A percentile compares a stretch with the other conserved stretches of the same genome.
Evolutionary conservation across 2,329 filamentous ascomycete genomes (phyloP).

Genomic region (Hirsutella rhossiliensis): DNA sequence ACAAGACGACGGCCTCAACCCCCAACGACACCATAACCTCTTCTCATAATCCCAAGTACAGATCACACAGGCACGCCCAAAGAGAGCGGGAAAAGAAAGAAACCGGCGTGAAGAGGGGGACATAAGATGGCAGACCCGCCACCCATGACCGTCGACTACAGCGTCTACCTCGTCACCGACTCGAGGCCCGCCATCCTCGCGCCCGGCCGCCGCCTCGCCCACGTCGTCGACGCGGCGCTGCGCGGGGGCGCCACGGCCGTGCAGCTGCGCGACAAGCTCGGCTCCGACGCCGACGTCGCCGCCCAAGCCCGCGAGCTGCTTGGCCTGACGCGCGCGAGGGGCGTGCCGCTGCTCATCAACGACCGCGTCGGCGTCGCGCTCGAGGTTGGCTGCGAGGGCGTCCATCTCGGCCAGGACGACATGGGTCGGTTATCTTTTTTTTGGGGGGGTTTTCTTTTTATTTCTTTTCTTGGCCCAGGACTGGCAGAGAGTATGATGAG

Average conservation of each 20-base stretch:
- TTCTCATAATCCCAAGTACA: no score
- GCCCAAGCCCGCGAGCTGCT: slow-evolving; percentile 62
- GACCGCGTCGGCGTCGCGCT: slow-evolving; percentile 84
- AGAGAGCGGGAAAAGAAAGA: no score
- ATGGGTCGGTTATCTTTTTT: slow-evolving; percentile 63
- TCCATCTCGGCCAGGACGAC: slow-evolving; percentile 93
- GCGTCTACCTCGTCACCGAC: slow-evolving; percentile 85
- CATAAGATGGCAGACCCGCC: no score
- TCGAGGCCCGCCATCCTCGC: slow-evolving; percentile 78
- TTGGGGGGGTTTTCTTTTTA: no score
- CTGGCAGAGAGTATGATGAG: no score
- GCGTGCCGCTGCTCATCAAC: slow-evolving; percentile 80
- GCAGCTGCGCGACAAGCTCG: slow-evolving; percentile 82
- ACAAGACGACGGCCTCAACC: no score
- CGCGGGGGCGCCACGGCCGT: slow-evolving; percentile 74
- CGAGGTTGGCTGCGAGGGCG: slow-evolving; percentile 77
- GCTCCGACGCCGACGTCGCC: slow-evolving; percentile 60
- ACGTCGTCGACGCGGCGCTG: slow-evolving; percentile 65
- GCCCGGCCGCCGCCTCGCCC: slow-evolving; percentile 46
- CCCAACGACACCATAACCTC: no score
- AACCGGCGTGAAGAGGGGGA: no score
- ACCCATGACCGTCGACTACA: slow-evolving; percentile 48
- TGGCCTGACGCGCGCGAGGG: slow-evolving; percentile 50
- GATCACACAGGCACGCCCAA: no score
- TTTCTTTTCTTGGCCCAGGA: no score